These are phyloP conservation scores for Tylopilus rubrobrunneus DNA, from an alignment of 768 basidiomycete genomes.

Conservation along the genomic window DNA sequence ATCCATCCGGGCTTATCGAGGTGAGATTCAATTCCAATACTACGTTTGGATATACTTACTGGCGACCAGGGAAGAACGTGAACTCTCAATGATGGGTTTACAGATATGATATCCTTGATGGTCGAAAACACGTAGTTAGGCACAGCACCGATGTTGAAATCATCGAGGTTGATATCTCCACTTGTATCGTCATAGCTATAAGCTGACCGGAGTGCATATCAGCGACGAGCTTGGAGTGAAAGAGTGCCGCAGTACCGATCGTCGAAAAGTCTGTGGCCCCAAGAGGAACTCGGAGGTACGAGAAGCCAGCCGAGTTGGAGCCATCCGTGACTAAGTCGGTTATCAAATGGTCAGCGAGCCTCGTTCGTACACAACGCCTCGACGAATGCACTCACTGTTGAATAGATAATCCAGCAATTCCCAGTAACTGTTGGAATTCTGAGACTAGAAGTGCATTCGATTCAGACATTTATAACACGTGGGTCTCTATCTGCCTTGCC, in stretches of 20 bases:
- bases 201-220: conserved; percentile 28
- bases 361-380: too few relatives aligned
- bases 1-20: conserved; percentile 67
- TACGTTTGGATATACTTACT: conserved; percentile 34
- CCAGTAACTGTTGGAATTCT: too few relatives aligned
- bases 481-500: too few relatives aligned
- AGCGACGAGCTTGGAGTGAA: not conserved
- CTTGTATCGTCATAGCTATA: conserved; percentile 66
- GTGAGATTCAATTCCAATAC: not conserved
- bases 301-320: conserved; percentile 60
- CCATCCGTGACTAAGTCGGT: conserved; percentile 47
- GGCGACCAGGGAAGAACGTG: conserved; percentile 75
- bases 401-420: too few relatives aligned
- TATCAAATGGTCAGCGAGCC: too few relatives aligned
- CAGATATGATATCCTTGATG: conserved; percentile 56
- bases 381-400: too few relatives aligned
- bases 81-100: conserved; percentile 51
- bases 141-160: conserved; percentile 53
- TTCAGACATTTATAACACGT: too few relatives aligned
- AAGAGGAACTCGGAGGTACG: conserved; percentile 64
- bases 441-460: too few relatives aligned
- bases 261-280: conserved; percentile 75
- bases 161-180: conserved; percentile 54
- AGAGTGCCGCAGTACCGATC: conserved; percentile 32
- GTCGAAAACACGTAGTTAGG: conserved; percentile 64